phyloP scores from a whole-genome alignment of 352 stramenopile genomes.

The Saprolegnia diclina region DNA sequence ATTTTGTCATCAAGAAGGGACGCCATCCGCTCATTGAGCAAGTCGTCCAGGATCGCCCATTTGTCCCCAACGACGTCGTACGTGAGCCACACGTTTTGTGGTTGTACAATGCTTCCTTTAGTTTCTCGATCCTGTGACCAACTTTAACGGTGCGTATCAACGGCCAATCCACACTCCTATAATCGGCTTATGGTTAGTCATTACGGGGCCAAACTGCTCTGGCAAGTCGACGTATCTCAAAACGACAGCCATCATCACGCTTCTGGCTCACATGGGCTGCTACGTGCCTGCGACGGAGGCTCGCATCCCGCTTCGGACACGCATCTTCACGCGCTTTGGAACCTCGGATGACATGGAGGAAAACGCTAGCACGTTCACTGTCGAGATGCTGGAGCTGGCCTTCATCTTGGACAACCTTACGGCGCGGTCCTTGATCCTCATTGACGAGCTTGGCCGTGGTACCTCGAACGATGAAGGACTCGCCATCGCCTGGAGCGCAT shows the following conservation, averaged over 20 bases:
- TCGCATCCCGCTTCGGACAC: slow-evolving; percentile 74
- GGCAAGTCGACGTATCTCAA: slow-evolving; percentile 89
- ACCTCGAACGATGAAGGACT: slow-evolving; percentile 86
- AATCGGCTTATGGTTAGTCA: slow-evolving; percentile 47
- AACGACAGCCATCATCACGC: slow-evolving; percentile 79
- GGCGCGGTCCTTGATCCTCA: slow-evolving; percentile 69
- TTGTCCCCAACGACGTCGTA: slow-evolving; percentile 84
- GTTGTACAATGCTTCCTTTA: slow-evolving; percentile 28
- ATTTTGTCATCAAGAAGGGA: slow-evolving; percentile 74
- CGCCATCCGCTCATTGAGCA: slow-evolving; percentile 73
- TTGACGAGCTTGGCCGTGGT: slow-evolving; percentile 88
- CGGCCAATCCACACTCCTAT: slow-evolving; percentile 18
- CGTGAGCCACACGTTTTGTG: background rate
- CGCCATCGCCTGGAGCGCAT: slow-evolving; percentile 85
- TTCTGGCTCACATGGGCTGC: slow-evolving; percentile 88
- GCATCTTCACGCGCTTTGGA: slow-evolving; percentile 88
- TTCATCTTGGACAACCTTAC: slow-evolving; percentile 80
- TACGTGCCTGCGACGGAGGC: slow-evolving; percentile 83
- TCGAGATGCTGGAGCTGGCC: slow-evolving; percentile 88
- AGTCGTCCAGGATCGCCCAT: slow-evolving; percentile 56
- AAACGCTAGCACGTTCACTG: slow-evolving; percentile 87
- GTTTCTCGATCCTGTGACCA: slow-evolving; percentile 69
- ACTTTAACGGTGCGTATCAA: slow-evolving; percentile 51
- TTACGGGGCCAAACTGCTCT: slow-evolving; percentile 87
- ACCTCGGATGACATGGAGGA: slow-evolving; percentile 92